Evolutionary conservation across 2,329 filamentous ascomycete species (phyloP).

Genomic region (Plectosphaerella plurivora): DNA sequence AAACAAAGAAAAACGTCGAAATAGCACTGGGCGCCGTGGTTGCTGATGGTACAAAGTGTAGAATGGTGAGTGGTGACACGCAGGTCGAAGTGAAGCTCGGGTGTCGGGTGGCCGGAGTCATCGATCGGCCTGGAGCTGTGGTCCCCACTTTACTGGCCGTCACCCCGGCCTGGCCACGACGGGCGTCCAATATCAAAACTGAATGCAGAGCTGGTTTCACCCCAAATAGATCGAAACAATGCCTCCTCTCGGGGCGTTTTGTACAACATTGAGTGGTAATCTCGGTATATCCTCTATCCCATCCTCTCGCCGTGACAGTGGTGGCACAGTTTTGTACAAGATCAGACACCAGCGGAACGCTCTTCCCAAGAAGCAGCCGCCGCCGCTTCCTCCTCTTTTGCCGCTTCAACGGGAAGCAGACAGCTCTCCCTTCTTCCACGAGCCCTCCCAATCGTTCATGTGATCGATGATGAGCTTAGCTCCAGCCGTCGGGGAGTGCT

Average conservation of each 20-base stretch:
- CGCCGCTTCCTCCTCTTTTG: background rate
- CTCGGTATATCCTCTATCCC: background rate
- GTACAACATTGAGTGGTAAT: background rate
- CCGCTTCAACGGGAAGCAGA: background rate
- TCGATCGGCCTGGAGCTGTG: background rate
- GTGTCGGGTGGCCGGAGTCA: background rate
- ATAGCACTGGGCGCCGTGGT: too few species aligned
- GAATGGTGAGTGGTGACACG: too few species aligned
- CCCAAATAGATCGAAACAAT: too few species aligned
- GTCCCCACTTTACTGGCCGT: background rate
- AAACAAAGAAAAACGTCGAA: too few species aligned
- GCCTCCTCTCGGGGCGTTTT: too few species aligned
- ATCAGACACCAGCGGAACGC: background rate
- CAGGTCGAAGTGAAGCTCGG: background rate
- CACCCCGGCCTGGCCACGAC: background rate
- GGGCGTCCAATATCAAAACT: background rate
- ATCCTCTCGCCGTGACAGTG: background rate
- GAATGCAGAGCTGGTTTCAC: too few species aligned
- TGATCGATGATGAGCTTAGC: slow-evolving; percentile 82
- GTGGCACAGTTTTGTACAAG: background rate
- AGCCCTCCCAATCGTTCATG: slow-evolving; percentile 58
- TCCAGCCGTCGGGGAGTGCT: slow-evolving; percentile 85
- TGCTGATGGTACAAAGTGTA: too few species aligned
- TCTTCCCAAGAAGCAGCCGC: background rate
- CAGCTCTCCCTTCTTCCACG: slow-evolving; percentile 9